phyloP scores from a whole-genome alignment of 345 rosid genomes.

The Draba incana region DNA sequence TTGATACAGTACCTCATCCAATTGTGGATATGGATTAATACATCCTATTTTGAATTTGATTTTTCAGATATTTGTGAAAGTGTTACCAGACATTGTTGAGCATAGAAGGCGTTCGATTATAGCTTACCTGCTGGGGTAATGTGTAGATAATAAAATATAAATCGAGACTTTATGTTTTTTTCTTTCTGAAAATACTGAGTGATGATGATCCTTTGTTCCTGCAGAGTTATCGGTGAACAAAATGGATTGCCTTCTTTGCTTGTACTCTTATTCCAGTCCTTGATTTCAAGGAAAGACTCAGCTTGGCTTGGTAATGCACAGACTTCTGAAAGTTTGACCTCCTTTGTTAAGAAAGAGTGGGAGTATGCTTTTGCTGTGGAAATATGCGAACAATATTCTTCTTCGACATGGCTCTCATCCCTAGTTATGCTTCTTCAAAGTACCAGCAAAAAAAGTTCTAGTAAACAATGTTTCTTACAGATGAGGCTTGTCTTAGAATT shows the following conservation, averaged over 20 bases:
- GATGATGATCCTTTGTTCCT: constrained; percentile 5
- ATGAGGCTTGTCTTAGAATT: constrained; percentile 63
- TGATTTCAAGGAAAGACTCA: constrained; percentile 58
- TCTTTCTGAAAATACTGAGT: constrained; percentile 15
- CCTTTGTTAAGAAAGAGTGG: constrained; percentile 64
- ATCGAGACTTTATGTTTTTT: constrained; percentile 15
- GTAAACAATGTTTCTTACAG: constrained; percentile 47
- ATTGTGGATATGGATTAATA: constrained; percentile 7
- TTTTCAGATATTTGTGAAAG: constrained; percentile 71
- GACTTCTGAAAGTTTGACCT: constrained; percentile 44
- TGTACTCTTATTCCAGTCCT: constrained; percentile 68
- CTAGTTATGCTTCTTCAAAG: constrained; percentile 61
- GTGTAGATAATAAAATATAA: constrained; percentile 2
- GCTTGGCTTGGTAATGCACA: constrained; percentile 41
- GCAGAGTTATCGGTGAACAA: constrained; percentile 82
- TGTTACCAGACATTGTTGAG: constrained; percentile 78
- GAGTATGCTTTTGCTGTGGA: constrained; percentile 78
- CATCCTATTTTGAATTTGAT: constrained; percentile 19
- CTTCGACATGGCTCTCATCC: constrained; percentile 85
- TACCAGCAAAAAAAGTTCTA: constrained; percentile 44
- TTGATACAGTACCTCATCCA: not conserved
- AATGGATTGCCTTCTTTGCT: constrained; percentile 79
- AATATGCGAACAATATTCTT: constrained; percentile 76
- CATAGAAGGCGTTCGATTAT: constrained; percentile 79
- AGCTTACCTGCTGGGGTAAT: constrained; percentile 73